Evolutionary conservation across 2,329 filamentous ascomycete genomes (phyloP).

Genomic region (Penicillium griseofulvum): DNA sequence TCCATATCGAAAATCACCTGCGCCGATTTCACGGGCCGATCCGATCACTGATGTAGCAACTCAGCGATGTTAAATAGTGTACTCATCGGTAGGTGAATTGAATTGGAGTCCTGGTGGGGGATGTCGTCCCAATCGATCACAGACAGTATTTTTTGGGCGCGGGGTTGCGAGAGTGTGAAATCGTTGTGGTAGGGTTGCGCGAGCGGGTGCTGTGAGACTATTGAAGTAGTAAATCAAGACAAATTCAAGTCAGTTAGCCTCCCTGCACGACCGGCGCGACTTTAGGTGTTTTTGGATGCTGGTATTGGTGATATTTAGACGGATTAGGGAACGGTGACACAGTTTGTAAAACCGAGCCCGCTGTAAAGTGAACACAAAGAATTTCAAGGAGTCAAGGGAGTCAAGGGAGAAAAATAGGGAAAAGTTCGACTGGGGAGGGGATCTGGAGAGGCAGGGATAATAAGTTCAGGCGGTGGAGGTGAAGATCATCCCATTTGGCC

Average conservation of each 20-base stretch:
- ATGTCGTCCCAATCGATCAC: background rate
- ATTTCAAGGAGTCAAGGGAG: background rate
- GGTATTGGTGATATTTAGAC: slow-evolving; percentile 2
- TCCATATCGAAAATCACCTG: slow-evolving; percentile 20
- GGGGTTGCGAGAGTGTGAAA: background rate
- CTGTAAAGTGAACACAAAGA: background rate
- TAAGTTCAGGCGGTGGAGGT: slow-evolving; percentile 23
- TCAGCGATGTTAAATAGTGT: slow-evolving; percentile 7
- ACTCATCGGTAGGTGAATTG: slow-evolving; percentile 16
- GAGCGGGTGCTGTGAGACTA: background rate
- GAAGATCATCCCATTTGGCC: slow-evolving; percentile 14
- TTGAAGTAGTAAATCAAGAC: background rate
- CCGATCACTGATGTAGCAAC: slow-evolving; percentile 15
- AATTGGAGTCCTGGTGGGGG: slow-evolving; percentile 8
- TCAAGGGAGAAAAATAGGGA: background rate
- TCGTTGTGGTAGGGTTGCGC: background rate
- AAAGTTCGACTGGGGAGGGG: slow-evolving; percentile 5
- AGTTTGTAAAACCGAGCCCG: background rate
- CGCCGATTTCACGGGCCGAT: background rate
- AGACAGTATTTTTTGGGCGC: background rate
- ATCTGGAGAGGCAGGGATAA: slow-evolving; percentile 22
- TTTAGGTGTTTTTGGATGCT: slow-evolving; percentile 8
- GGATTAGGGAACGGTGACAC: too few relatives aligned
- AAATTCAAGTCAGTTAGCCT: slow-evolving; percentile 9
- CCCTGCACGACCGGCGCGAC: slow-evolving; percentile 23